A percentile compares a stretch with the other conserved stretches of the same genome.
phyloP scores from a whole-genome alignment of 306 rosid species.

The Purshia tridentata region DNA sequence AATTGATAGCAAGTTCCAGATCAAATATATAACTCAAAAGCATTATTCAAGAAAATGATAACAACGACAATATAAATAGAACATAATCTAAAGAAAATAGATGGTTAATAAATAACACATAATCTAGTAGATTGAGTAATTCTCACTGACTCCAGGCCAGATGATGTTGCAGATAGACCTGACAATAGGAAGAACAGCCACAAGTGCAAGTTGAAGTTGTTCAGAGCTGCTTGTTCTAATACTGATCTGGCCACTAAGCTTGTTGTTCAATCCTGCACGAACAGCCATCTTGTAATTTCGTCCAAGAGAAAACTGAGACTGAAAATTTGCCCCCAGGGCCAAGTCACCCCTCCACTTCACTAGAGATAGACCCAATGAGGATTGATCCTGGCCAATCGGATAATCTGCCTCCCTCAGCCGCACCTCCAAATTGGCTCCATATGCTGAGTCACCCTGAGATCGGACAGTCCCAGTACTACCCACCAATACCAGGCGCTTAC shows the following conservation, averaged over 20 bases:
- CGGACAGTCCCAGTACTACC: conserved; percentile 87
- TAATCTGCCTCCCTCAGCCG: conserved; percentile 94
- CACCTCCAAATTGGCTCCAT: conserved; percentile 90
- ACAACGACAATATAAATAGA: neutral
- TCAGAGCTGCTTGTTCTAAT: conserved; percentile 95
- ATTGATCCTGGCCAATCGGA: conserved; percentile 96
- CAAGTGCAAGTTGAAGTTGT: conserved; percentile 86
- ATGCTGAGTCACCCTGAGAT: conserved; percentile 75
- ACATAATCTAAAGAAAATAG: conserved; percentile 22
- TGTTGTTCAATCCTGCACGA: conserved; percentile 96
- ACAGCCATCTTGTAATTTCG: conserved; percentile 83
- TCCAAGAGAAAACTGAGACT: conserved; percentile 85
- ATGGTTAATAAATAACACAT: neutral
- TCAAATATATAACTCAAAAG: conserved; percentile 16
- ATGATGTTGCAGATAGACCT: conserved; percentile 62
- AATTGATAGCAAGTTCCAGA: neutral
- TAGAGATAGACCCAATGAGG: conserved; percentile 77
- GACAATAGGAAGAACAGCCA: conserved; percentile 74
- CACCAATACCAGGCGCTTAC: conserved; percentile 80
- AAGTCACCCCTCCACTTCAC: conserved; percentile 96
- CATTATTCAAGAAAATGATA: conserved; percentile 24
- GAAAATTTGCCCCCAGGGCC: conserved; percentile 79
- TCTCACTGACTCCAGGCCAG: conserved; percentile 73
- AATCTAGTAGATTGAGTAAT: conserved; percentile 70
- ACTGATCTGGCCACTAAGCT: conserved; percentile 83